A percentile compares a stretch with the other conserved stretches of the same genome.
These are phyloP conservation scores for Penicillium simplicissimum DNA, from an alignment of 495 filamentous ascomycete genomes.

Conservation along the genomic window DNA sequence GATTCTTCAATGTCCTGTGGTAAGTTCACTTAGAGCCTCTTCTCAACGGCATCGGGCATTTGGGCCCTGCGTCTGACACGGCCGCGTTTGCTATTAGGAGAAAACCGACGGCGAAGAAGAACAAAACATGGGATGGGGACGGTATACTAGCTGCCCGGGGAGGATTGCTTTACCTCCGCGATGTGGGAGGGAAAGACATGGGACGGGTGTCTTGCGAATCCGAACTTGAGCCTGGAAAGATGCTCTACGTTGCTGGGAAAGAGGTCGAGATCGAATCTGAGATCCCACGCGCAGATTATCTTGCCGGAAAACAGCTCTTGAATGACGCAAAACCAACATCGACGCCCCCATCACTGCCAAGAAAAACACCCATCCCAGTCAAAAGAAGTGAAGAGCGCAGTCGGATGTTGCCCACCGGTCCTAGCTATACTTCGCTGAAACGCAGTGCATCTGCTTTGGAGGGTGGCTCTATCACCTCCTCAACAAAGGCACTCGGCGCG, in stretches of 20 bases:
- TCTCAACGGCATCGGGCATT: neutral
- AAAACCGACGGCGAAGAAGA: conserved; percentile 74
- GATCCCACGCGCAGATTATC: conserved; percentile 62
- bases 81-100: conserved; percentile 48
- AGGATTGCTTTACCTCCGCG: conserved; percentile 63
- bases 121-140: conserved; percentile 89
- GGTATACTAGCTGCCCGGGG: conserved; percentile 60
- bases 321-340: conserved; percentile 23
- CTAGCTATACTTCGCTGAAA: conserved; percentile 23
- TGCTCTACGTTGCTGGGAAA: conserved; percentile 67
- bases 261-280: conserved; percentile 72
- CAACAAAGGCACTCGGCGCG: conserved; percentile 26
- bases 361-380: conserved; percentile 28
- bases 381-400: conserved; percentile 17
- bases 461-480: conserved; percentile 27
- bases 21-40: conserved; percentile 27
- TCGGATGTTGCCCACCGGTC: conserved; percentile 3
- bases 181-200: conserved; percentile 67
- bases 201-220: conserved; percentile 57
- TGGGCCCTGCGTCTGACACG: neutral
- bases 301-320: conserved; percentile 58
- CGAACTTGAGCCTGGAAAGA: conserved; percentile 60
- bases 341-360: conserved; percentile 15
- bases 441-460: conserved; percentile 17
- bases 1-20: conserved; percentile 71